phyloP scores from a whole-genome alignment of 2,329 filamentous ascomycete genomes.

The Exophiala sp. region DNA sequence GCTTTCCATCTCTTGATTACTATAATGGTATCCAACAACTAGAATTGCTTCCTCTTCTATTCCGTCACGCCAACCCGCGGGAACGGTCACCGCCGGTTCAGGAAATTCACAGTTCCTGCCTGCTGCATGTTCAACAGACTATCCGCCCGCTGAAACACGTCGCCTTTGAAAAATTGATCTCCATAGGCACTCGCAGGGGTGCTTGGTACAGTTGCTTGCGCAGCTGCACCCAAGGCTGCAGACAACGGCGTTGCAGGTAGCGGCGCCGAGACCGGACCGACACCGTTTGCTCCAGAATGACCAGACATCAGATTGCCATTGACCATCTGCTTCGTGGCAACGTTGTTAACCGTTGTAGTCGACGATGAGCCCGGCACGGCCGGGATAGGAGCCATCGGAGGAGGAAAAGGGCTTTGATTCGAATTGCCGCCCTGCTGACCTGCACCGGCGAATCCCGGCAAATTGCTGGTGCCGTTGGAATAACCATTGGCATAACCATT shows the following conservation, averaged over 20 bases:
- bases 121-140: slow-evolving; percentile 38
- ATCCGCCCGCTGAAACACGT: slow-evolving; percentile 46
- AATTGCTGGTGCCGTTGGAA: slow-evolving; percentile 13
- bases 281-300: slow-evolving; percentile 11
- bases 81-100: slow-evolving; percentile 11
- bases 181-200: slow-evolving; percentile 44
- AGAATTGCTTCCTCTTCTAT: neutral
- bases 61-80: neutral
- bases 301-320: slow-evolving; percentile 15
- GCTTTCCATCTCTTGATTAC: neutral
- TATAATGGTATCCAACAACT: neutral
- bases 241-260: slow-evolving; percentile 83
- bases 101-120: slow-evolving; percentile 17
- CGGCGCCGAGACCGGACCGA: slow-evolving; percentile 41
- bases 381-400: slow-evolving; percentile 16
- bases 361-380: slow-evolving; percentile 14
- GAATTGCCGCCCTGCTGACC: slow-evolving; percentile 5
- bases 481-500: too few species aligned
- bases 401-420: slow-evolving; percentile 21
- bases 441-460: slow-evolving; percentile 21
- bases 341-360: slow-evolving; percentile 27
- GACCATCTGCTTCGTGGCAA: slow-evolving; percentile 31
- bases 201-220: slow-evolving; percentile 66
- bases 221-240: slow-evolving; percentile 80
- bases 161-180: slow-evolving; percentile 45